These are phyloP conservation scores for Naganishia vaughanmartiniae DNA, from an alignment of 768 basidiomycete genomes.

Conservation along the genomic window DNA sequence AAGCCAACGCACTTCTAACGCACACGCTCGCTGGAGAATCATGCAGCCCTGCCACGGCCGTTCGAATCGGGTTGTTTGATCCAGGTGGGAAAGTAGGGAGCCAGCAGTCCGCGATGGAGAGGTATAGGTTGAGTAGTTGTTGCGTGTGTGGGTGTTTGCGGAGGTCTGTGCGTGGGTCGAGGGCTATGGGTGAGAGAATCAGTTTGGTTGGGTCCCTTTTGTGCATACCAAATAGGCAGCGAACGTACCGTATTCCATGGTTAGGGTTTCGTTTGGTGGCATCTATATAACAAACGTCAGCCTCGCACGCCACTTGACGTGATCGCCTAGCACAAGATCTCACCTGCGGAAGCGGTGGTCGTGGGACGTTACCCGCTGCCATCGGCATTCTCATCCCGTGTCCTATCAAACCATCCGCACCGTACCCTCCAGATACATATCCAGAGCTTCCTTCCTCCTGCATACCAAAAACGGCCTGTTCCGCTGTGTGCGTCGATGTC, in stretches of 20 bases:
- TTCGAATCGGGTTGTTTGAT: constrained; percentile 6
- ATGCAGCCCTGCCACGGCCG: constrained; percentile 10
- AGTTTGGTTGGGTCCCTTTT: neutral
- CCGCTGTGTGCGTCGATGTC: neutral
- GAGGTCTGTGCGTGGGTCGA: constrained; percentile 21
- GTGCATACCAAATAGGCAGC: neutral
- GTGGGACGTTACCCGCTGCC: neutral
- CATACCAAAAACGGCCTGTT: neutral
- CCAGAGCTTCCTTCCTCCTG: neutral
- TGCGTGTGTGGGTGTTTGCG: constrained; percentile 21
- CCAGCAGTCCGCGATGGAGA: constrained; percentile 21
- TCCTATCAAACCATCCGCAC: neutral
- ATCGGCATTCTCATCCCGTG: neutral
- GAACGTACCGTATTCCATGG: constrained; percentile 16
- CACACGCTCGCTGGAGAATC: constrained; percentile 23
- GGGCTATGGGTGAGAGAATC: neutral
- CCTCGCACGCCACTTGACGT: neutral
- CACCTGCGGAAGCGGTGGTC: neutral
- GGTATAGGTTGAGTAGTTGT: constrained; percentile 21
- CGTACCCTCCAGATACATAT: neutral
- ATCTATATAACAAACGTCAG: neutral
- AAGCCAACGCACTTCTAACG: constrained; percentile 4
- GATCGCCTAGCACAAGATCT: neutral
- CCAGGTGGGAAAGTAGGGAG: constrained; percentile 21
- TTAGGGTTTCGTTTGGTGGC: neutral